A percentile compares a stretch with the other conserved stretches of the same genome.
These are phyloP conservation scores for Yamadazyma kanchanaburiensis DNA, from an alignment of 1,139 yeast genomes.

Conservation along the genomic window DNA sequence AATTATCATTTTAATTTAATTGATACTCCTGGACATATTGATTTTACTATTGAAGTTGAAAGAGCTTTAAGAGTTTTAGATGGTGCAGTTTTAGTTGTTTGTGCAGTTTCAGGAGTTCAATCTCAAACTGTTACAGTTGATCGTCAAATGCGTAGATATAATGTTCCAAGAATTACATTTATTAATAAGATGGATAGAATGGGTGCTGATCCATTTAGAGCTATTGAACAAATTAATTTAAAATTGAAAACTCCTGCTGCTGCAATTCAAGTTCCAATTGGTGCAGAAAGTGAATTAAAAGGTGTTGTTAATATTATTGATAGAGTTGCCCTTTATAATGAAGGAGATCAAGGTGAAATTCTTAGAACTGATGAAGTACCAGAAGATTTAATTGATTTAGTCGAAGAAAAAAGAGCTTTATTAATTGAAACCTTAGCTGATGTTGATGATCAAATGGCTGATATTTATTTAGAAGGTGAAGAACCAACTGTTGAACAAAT, in stretches of 20 bases:
- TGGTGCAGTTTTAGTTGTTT: constrained; percentile 96
- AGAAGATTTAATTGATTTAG: constrained; percentile 66
- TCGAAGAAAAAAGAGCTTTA: constrained; percentile 77
- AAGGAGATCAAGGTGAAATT: constrained; percentile 88
- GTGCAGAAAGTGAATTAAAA: constrained; percentile 76
- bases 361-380: constrained; percentile 67
- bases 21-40: constrained; percentile 98
- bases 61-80: constrained; percentile 94
- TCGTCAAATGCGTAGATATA: constrained; percentile 97
- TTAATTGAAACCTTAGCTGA: constrained; percentile 94
- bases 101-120: constrained; percentile 98
- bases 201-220: constrained; percentile 96
- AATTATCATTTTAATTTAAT: constrained; percentile 88
- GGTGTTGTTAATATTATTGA: constrained; percentile 93
- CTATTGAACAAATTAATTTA: constrained; percentile 83
- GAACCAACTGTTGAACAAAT: constrained; percentile 84
- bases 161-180: constrained; percentile 94
- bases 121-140: constrained; percentile 98
- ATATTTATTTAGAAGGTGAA: constrained; percentile 82
- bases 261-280: constrained; percentile 96
- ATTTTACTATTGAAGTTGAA: constrained; percentile 97
- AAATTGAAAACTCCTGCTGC: constrained; percentile 95
- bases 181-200: constrained; percentile 98
- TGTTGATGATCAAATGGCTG: constrained; percentile 96
- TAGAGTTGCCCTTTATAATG: constrained; percentile 82